Conservation (phyloP, 305 asterid species). For the Fraxinus sp. region DNA sequence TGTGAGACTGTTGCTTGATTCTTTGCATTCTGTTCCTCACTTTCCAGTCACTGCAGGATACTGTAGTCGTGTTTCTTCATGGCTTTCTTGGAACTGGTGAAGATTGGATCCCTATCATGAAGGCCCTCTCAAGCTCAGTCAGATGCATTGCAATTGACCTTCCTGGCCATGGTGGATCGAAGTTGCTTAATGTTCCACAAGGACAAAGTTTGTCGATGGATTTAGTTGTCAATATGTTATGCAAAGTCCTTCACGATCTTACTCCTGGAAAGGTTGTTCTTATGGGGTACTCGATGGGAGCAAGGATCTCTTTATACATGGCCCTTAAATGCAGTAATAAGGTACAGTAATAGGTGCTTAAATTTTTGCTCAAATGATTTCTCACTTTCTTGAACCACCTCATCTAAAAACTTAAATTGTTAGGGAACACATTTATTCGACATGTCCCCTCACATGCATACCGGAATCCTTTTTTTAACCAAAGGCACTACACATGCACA, state of each 20-base stretch:
- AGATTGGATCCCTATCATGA: conserved; percentile 91
- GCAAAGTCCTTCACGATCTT: conserved; percentile 52
- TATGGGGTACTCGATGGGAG: conserved; percentile 97
- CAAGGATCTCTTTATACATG: conserved; percentile 74
- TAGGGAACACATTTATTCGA: background rate
- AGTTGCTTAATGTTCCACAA: conserved; percentile 33
- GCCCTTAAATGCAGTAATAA: conserved; percentile 63
- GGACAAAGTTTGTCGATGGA: conserved; percentile 61
- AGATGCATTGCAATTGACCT: conserved; percentile 87
- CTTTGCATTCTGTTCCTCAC: conserved; percentile 16
- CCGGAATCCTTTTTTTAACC: background rate
- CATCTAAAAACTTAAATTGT: background rate
- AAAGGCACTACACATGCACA: background rate
- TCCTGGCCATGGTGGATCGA: conserved; percentile 92
- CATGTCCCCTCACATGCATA: background rate
- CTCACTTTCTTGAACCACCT: background rate
- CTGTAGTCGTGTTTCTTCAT: conserved; percentile 71
- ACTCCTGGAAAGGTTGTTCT: conserved; percentile 61
- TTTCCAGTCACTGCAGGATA: conserved; percentile 47
- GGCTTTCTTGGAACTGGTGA: conserved; percentile 87
- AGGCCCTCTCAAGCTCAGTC: conserved; percentile 65
- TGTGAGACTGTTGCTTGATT: background rate
- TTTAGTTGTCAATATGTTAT: conserved; percentile 48
- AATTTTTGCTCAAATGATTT: background rate
- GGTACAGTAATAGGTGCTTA: conserved; percentile 38